Percentiles rank a stretch among this genome's conserved stretches.
These are phyloP conservation scores for Penicillium argentinense DNA, from an alignment of 495 filamentous ascomycete species.

Conservation along the genomic window DNA sequence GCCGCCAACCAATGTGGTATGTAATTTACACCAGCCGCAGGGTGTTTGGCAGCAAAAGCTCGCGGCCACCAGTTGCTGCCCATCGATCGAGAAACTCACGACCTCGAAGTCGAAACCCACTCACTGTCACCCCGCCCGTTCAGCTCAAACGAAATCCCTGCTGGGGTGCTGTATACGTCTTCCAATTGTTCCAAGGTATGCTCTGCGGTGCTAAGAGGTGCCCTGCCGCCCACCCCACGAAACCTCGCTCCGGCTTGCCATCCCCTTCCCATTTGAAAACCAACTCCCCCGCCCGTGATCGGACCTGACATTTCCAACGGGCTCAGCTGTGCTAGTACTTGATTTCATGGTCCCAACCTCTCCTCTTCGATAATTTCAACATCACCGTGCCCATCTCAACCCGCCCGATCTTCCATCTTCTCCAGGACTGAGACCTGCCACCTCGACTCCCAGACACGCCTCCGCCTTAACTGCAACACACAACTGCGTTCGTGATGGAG, in stretches of 20 bases:
- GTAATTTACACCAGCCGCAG: slow-evolving; percentile 25
- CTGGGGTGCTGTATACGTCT: too few species aligned
- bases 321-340: slow-evolving; percentile 4
- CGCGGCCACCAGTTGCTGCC: too few species aligned
- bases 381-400: slow-evolving; percentile 28
- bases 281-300: slow-evolving; percentile 16
- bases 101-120: too few species aligned
- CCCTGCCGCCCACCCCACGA: slow-evolving; percentile 48
- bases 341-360: slow-evolving; percentile 14
- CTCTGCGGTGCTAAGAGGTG: slow-evolving; percentile 15
- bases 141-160: too few species aligned
- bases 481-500: slow-evolving; percentile 57
- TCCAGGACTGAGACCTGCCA: slow-evolving; percentile 37
- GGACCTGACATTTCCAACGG: not conserved
- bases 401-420: slow-evolving; percentile 24
- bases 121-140: too few species aligned
- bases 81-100: too few species aligned
- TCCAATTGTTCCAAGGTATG: not conserved
- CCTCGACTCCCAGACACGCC: slow-evolving; percentile 25
- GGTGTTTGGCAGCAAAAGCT: slow-evolving; percentile 17
- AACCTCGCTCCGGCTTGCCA: slow-evolving; percentile 39
- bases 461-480: slow-evolving; percentile 21
- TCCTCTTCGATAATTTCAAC: slow-evolving; percentile 12
- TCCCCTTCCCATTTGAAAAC: slow-evolving; percentile 19
- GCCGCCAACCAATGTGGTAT: slow-evolving; percentile 11